Evolutionary conservation across 1,139 yeast genomes (phyloP).

Genomic region (Nadsonia starkeyi-henricii): DNA sequence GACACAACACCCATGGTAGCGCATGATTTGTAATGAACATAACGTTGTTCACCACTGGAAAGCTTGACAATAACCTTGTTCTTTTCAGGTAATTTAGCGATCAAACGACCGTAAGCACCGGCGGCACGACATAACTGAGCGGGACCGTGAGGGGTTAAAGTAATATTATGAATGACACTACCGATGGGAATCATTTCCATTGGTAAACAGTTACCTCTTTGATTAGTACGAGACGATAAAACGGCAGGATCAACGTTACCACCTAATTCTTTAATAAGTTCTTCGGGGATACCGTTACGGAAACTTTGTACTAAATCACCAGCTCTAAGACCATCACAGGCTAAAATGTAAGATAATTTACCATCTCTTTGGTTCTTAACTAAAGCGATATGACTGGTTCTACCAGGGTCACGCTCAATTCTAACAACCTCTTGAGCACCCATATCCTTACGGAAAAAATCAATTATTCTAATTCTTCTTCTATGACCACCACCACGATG

Average conservation of each 20-base stretch:
- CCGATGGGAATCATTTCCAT: constrained; percentile 87
- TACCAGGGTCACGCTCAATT: constrained; percentile 91
- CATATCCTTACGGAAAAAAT: constrained; percentile 47
- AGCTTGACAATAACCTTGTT: constrained; percentile 66
- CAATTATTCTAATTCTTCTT: constrained; percentile 72
- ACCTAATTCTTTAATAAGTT: constrained; percentile 65
- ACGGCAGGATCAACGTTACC: constrained; percentile 84
- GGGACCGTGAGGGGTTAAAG: constrained; percentile 63
- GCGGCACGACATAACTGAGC: constrained; percentile 90
- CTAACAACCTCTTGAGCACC: constrained; percentile 76
- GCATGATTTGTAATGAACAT: constrained; percentile 70
- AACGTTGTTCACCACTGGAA: constrained; percentile 89
- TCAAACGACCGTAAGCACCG: constrained; percentile 83
- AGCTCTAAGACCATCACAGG: constrained; percentile 83
- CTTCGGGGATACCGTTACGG: constrained; percentile 74
- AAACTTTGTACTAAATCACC: constrained; percentile 88
- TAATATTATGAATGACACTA: constrained; percentile 76
- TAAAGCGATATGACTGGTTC: constrained; percentile 89
- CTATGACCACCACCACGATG: constrained; percentile 97
- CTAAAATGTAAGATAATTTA: constrained; percentile 63
- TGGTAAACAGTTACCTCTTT: constrained; percentile 92
- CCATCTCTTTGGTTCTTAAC: constrained; percentile 51
- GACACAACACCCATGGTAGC: constrained; percentile 93
- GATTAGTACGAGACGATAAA: constrained; percentile 73
- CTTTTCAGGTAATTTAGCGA: constrained; percentile 63